Evolutionary conservation across 805 yeast species (phyloP).

Genomic region (Saccharomycopsis selenospora): DNA sequence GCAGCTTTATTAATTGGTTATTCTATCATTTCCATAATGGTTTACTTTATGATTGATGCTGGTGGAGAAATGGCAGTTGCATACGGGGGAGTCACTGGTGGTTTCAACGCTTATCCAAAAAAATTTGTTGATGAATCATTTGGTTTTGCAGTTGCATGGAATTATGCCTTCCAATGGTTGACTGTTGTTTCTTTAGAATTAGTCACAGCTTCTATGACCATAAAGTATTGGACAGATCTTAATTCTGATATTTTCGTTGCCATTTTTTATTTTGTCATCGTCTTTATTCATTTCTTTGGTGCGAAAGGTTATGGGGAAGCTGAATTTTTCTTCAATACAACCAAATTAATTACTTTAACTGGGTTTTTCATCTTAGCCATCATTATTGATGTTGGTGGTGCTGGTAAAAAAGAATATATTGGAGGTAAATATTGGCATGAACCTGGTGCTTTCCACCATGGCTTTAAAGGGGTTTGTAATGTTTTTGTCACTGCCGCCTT

Average conservation of each 20-base stretch:
- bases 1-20: slow-evolving; percentile 48
- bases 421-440: slow-evolving; percentile 45
- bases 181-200: slow-evolving; percentile 56
- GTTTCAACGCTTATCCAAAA: slow-evolving; percentile 52
- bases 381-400: slow-evolving; percentile 37
- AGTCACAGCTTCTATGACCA: slow-evolving; percentile 57
- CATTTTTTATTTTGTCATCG: slow-evolving; percentile 41
- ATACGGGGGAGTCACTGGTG: slow-evolving; percentile 52
- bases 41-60: slow-evolving; percentile 53
- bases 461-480: slow-evolving; percentile 48
- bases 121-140: slow-evolving; percentile 49
- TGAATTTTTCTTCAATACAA: slow-evolving; percentile 55
- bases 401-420: slow-evolving; percentile 38
- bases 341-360: slow-evolving; percentile 56
- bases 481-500: slow-evolving; percentile 52
- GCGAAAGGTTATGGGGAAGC: slow-evolving; percentile 56
- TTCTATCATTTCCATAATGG: slow-evolving; percentile 48
- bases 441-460: slow-evolving; percentile 49
- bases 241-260: slow-evolving; percentile 53
- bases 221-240: slow-evolving; percentile 50
- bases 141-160: slow-evolving; percentile 56
- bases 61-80: slow-evolving; percentile 62
- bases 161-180: slow-evolving; percentile 57
- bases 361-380: slow-evolving; percentile 52
- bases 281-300: slow-evolving; percentile 43